A percentile compares a stretch with the other conserved stretches of the same genome.
Evolutionary conservation across 495 filamentous ascomycete genomes (phyloP).

Genomic region (Aspergillus wentii): DNA sequence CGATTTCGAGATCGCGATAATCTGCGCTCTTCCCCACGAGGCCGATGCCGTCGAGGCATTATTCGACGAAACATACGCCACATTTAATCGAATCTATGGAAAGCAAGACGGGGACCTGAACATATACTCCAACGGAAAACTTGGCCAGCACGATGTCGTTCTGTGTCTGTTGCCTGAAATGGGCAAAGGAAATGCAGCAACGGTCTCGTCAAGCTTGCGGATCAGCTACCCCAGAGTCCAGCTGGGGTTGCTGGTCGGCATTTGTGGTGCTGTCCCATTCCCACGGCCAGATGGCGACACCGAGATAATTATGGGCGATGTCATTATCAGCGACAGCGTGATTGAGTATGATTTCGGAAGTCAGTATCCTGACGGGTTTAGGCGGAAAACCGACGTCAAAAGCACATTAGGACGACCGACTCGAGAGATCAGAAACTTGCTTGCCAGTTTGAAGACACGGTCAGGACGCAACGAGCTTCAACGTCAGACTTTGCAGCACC

Average conservation of each 20-base stretch:
- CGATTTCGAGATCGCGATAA: constrained; percentile 22
- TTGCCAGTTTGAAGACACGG: not conserved
- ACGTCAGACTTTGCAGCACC: not conserved
- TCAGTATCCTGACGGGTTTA: constrained; percentile 2
- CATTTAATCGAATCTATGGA: constrained; percentile 7
- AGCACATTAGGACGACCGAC: constrained; percentile 23
- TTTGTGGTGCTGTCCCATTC: constrained; percentile 18
- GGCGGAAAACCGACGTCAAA: not conserved
- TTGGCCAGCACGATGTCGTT: constrained; percentile 21
- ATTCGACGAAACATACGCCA: constrained; percentile 14
- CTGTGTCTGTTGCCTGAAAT: constrained; percentile 14
- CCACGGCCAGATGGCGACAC: not conserved
- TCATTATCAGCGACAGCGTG: constrained; percentile 29
- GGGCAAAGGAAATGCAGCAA: constrained; percentile 15
- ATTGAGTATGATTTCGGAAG: constrained; percentile 29
- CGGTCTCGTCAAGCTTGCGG: constrained; percentile 10
- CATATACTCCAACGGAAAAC: constrained; percentile 19
- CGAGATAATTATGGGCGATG: constrained; percentile 31
- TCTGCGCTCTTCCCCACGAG: constrained; percentile 24
- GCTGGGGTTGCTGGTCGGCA: constrained; percentile 20
- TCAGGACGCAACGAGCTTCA: not conserved
- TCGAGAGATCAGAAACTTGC: constrained; percentile 4
- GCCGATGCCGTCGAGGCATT: constrained; percentile 16
- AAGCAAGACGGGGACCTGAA: constrained; percentile 18
- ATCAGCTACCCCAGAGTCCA: constrained; percentile 15